Evolutionary conservation across 805 yeast species (phyloP).

Genomic region (Starmera dryadoides): DNA sequence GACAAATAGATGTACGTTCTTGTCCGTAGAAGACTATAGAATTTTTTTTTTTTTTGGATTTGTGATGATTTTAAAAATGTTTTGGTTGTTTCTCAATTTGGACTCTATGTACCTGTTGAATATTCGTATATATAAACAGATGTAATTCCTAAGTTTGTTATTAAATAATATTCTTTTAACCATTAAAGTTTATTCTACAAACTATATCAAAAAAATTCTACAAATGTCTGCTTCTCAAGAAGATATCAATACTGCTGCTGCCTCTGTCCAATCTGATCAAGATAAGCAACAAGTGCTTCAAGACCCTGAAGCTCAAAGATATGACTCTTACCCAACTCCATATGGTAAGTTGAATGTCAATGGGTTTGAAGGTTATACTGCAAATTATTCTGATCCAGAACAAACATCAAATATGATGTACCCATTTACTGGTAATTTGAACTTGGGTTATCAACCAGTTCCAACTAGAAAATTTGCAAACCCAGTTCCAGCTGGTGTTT

Average conservation of each 20-base stretch:
- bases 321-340: slow-evolving; percentile 1
- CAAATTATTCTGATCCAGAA: neutral
- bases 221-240: slow-evolving; percentile 1
- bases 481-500: slow-evolving; percentile 49
- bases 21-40: too few species aligned
- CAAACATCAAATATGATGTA: slow-evolving; percentile 2
- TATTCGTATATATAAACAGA: too few species aligned
- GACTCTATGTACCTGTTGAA: too few species aligned
- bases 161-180: too few species aligned
- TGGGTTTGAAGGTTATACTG: slow-evolving; percentile 1
- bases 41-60: too few species aligned
- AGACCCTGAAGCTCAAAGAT: neutral
- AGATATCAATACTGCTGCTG: slow-evolving; percentile 2
- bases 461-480: slow-evolving; percentile 23
- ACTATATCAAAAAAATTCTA: too few species aligned
- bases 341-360: slow-evolving; percentile 3
- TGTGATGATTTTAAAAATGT: too few species aligned
- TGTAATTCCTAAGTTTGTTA: too few species aligned
- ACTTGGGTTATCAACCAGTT: slow-evolving; percentile 29
- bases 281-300: neutral
- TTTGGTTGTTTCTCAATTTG: too few species aligned
- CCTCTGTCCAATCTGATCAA: neutral
- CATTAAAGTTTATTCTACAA: too few species aligned
- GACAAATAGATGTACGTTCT: too few species aligned
- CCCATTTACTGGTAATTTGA: slow-evolving; percentile 48